These are phyloP conservation scores for Eucalyptus microcorys DNA, from an alignment of 345 rosid species.

Conservation along the genomic window DNA sequence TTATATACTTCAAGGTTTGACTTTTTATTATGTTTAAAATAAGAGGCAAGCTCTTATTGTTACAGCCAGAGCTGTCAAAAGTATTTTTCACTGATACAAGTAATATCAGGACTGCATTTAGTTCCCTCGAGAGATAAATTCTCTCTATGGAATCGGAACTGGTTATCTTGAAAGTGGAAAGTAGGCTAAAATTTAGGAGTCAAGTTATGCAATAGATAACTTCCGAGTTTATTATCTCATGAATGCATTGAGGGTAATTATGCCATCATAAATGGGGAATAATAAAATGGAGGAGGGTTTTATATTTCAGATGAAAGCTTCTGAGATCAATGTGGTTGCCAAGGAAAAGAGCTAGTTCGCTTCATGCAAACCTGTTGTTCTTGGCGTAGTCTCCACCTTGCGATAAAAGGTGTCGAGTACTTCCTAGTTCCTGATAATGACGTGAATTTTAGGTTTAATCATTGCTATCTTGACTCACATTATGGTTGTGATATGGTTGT, in stretches of 20 bases:
- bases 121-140: background rate
- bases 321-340: background rate
- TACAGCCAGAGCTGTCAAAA: background rate
- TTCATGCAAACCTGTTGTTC: background rate
- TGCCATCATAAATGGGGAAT: background rate
- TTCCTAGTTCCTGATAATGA: background rate
- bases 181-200: background rate
- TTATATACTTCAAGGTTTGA: background rate
- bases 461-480: background rate
- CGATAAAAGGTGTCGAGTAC: background rate
- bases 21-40: background rate
- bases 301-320: background rate
- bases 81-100: background rate
- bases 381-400: background rate
- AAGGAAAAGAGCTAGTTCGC: background rate
- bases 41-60: background rate
- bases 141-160: background rate
- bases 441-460: background rate
- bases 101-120: background rate
- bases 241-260: background rate
- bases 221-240: background rate
- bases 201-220: background rate
- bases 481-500: background rate
- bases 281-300: background rate
- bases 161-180: background rate